These are phyloP conservation scores for Haplographium delicatum DNA, from an alignment of 495 filamentous ascomycete species.

Conservation along the genomic window DNA sequence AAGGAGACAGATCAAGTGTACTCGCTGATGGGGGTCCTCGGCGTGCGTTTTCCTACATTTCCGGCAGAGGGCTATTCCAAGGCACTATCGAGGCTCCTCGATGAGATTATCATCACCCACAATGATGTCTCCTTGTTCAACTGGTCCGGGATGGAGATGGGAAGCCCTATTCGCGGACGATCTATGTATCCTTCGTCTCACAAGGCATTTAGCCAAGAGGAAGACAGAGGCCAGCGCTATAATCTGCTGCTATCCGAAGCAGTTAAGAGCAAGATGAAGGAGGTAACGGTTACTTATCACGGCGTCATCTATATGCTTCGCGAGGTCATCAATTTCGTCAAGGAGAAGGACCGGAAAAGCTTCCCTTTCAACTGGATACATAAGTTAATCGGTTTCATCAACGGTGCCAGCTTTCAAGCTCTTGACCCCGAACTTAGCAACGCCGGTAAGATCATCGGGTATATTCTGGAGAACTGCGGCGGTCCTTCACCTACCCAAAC, in stretches of 20 bases:
- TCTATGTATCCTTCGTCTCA: slow-evolving; percentile 34
- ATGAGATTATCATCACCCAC: slow-evolving; percentile 33
- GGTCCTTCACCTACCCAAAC: too few relatives aligned
- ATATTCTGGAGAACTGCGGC: too few relatives aligned
- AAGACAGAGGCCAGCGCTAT: slow-evolving; percentile 1
- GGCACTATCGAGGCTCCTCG: slow-evolving; percentile 33
- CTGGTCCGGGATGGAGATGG: slow-evolving; percentile 34
- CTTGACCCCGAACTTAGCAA: slow-evolving; percentile 26
- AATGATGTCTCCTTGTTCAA: slow-evolving; percentile 39
- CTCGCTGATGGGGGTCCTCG: slow-evolving; percentile 35
- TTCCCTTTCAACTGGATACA: slow-evolving; percentile 29
- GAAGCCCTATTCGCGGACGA: slow-evolving; percentile 32
- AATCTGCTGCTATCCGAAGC: background rate
- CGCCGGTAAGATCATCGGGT: slow-evolving; percentile 31
- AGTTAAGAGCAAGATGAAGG: background rate
- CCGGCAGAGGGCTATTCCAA: slow-evolving; percentile 33
- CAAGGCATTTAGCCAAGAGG: slow-evolving; percentile 23
- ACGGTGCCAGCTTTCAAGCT: slow-evolving; percentile 20
- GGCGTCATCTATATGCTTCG: slow-evolving; percentile 24
- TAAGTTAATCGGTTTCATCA: slow-evolving; percentile 26
- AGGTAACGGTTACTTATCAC: background rate
- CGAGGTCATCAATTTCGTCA: slow-evolving; percentile 27
- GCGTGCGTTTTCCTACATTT: slow-evolving; percentile 34
- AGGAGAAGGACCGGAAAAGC: slow-evolving; percentile 27
- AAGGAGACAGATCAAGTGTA: slow-evolving; percentile 32